Conservation (phyloP, 139 green algal genomes). For the Coccomyxa sp. region DNA sequence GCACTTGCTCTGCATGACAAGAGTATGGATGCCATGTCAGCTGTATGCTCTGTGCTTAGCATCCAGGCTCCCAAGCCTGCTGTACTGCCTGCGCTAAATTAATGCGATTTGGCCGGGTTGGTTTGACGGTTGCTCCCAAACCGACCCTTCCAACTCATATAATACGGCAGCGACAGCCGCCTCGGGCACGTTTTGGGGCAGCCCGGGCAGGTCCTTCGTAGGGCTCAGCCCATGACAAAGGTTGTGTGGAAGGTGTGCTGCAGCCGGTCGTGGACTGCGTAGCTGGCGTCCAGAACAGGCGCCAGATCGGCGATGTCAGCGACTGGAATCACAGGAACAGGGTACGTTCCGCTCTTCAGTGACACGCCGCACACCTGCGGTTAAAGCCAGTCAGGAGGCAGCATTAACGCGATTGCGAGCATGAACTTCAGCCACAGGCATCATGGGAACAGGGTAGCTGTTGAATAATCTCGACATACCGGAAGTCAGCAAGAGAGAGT, state of each 20-base stretch:
- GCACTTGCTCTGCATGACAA: too few relatives aligned
- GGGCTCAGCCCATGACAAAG: not conserved
- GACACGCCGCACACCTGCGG: not conserved
- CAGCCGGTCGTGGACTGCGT: not conserved
- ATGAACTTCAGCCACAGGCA: not conserved
- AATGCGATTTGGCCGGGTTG: too few relatives aligned
- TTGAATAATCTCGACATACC: not conserved
- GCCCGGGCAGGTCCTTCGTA: too few relatives aligned
- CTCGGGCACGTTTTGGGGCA: too few relatives aligned
- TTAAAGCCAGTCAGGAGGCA: not conserved
- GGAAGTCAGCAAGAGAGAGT: not conserved
- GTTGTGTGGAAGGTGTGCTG: not conserved
- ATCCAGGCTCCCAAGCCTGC: too few relatives aligned
- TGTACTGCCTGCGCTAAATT: too few relatives aligned
- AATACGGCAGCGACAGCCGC: too few relatives aligned
- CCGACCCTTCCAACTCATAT: too few relatives aligned
- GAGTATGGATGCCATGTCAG: too few relatives aligned
- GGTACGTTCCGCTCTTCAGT: not conserved
- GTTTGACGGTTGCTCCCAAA: too few relatives aligned
- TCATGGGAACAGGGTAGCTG: not conserved
- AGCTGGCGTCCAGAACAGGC: not conserved
- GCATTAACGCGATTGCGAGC: not conserved
- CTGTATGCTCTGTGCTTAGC: too few relatives aligned
- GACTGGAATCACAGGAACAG: not conserved
- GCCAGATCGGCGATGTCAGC: not conserved